Base-by-base conservation (phyloP, 2,329 filamentous ascomycete genomes). In the Cyphellophora europaea region DNA sequence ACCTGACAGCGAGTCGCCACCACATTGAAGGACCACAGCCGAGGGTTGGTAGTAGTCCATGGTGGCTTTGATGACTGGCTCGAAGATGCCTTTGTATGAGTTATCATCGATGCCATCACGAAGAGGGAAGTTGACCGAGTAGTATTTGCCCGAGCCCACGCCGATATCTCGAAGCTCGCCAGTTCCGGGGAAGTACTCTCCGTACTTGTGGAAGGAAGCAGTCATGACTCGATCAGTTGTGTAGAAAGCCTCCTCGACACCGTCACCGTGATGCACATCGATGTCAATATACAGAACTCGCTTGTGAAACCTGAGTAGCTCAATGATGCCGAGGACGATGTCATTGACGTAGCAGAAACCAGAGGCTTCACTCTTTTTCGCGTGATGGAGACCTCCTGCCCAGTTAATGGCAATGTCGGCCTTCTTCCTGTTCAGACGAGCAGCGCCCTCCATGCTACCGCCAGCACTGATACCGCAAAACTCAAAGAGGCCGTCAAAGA, bases 271-370 rank as follows among this genome's bases (percentile, higher is more conserved):
- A 53, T 79, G 75, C 12, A 79, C 75, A 52, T 79, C 75, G 42
- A 79, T 79, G 50, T 79, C 75, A 42, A 79, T 72, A 54, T 79
- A 79, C 19, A 79, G 65, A 10, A 79, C 75, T 41, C 75, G 66
- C 47, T 75, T 69, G 49, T 78, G 75, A 54, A 75, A 76, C 36
- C 74, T 69, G 11, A 79, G 62, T 23, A 79, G 65, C 50, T 79
- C 74, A 37, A 79, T 68, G 45, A 79, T 79, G 29, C 73, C 75
- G 21, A 79, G 68, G 12, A 79, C 75, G 47, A 79, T 79, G 49
- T 79, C 75, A 59, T 98, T 98, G 64, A 96, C 89, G 61, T 98
- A 98, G 63, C 91, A 98, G 59, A 98, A 98, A 0, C 91, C 91
- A 30, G 84, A 91, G 1, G 91, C 89, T 62, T 94, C 87, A 38